phyloP scores from a whole-genome alignment of 1,284 basidiomycete species.

The Ceratobasidium sp. region DNA sequence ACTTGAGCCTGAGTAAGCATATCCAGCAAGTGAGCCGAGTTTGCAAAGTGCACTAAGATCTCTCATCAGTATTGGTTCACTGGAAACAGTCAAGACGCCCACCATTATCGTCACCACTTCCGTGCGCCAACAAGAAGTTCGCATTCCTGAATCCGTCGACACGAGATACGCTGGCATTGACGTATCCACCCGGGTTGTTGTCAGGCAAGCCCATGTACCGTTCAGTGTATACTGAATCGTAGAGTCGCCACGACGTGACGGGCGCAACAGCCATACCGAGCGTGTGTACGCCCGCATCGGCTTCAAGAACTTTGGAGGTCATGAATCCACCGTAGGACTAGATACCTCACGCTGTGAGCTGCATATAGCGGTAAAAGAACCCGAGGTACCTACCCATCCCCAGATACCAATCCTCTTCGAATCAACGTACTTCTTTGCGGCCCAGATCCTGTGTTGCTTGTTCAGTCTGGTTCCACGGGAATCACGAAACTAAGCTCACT shows the following conservation, averaged over 20 bases:
- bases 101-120: conserved; percentile 89
- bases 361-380: too few relatives aligned
- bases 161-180: conserved; percentile 82
- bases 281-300: conserved; percentile 82
- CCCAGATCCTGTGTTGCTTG: conserved; percentile 69
- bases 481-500: conserved; percentile 55
- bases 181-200: conserved; percentile 82
- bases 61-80: too few relatives aligned
- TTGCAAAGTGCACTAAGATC: conserved; percentile 78
- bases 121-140: conserved; percentile 88
- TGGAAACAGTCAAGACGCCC: not conserved
- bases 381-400: conserved; percentile 80
- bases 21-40: conserved; percentile 89
- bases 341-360: conserved; percentile 38
- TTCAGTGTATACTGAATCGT: conserved; percentile 92
- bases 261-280: conserved; percentile 91
- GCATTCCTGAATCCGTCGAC: conserved; percentile 82
- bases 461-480: not conserved
- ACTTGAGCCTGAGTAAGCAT: conserved; percentile 84
- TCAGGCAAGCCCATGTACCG: conserved; percentile 92
- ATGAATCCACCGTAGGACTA: conserved; percentile 95
- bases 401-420: conserved; percentile 87
- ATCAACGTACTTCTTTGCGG: conserved; percentile 79
- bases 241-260: conserved; percentile 85
- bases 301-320: conserved; percentile 90